Conservation (phyloP, 2,329 filamentous ascomycete genomes). For the Xylariaceae sp. region DNA sequence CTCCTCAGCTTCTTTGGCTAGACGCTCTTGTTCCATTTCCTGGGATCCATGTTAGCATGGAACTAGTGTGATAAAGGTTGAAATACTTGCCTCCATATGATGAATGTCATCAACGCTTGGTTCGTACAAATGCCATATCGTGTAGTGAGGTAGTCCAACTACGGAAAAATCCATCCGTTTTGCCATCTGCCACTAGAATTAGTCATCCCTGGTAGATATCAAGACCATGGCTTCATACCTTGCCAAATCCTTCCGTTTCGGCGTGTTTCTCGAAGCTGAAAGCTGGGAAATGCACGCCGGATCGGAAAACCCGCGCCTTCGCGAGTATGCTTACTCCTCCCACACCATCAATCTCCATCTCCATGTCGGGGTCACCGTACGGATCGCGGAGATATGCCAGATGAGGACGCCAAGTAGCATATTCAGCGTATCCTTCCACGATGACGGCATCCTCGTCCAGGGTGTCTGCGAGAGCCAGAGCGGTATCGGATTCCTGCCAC, state of each 20-base stretch:
- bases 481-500: conserved; percentile 98
- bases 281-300: conserved; percentile 93
- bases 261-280: conserved; percentile 99
- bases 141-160: conserved; percentile 93
- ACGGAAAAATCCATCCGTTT: conserved; percentile 95
- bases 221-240: conserved; percentile 54
- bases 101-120: conserved; percentile 96
- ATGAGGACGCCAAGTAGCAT: conserved; percentile 96
- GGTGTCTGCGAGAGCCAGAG: conserved; percentile 86
- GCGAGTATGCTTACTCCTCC: conserved; percentile 96
- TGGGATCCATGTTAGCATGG: conserved; percentile 32
- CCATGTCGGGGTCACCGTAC: conserved; percentile 97
- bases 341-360: conserved; percentile 98
- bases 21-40: conserved; percentile 90
- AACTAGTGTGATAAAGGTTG: background rate
- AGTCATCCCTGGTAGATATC: conserved; percentile 4
- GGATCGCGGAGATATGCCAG: conserved; percentile 94
- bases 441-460: conserved; percentile 98
- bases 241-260: conserved; percentile 97
- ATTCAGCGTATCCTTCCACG: conserved; percentile 97
- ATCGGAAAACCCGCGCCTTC: conserved; percentile 91
- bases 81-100: conserved; percentile 74
- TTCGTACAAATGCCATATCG: conserved; percentile 99
- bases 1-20: conserved; percentile 76
- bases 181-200: conserved; percentile 67